Evolutionary conservation across 768 basidiomycete genomes (phyloP).

Genomic region (Lentinula detonsa): DNA sequence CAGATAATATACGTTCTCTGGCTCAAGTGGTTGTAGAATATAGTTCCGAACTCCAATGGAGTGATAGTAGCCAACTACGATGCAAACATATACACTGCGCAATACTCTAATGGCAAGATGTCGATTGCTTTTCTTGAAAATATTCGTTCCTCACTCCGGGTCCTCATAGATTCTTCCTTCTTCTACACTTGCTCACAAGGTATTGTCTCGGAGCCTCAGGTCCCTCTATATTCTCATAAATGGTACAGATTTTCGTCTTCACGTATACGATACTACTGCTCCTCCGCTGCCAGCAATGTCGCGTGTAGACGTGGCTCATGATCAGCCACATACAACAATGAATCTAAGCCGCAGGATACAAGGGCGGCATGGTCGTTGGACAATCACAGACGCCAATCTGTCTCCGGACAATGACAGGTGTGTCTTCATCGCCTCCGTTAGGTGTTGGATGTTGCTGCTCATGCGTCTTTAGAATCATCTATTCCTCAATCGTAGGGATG

Average conservation of each 20-base stretch:
- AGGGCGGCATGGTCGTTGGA: conserved; percentile 80
- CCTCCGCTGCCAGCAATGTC: conserved; percentile 24
- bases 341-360: conserved; percentile 57
- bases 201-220: conserved; percentile 19
- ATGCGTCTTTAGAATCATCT: conserved; percentile 64
- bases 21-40: conserved; percentile 34
- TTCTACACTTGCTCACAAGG: conserved; percentile 92
- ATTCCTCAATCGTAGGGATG: conserved; percentile 74
- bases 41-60: conserved; percentile 76
- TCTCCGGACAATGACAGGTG: conserved; percentile 85
- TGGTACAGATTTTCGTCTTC: conserved; percentile 74
- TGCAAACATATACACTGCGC: conserved; percentile 78
- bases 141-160: conserved; percentile 4
- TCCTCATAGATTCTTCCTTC: conserved; percentile 67
- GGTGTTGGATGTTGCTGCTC: not conserved
- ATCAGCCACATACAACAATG: conserved; percentile 34
- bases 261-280: conserved; percentile 77
- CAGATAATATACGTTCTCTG: not conserved
- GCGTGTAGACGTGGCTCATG: conserved; percentile 2
- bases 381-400: conserved; percentile 90
- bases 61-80: conserved; percentile 70
- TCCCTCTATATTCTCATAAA: not conserved
- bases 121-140: not conserved
- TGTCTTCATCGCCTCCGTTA: conserved; percentile 9
- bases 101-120: conserved; percentile 64